These are phyloP conservation scores for Fusarium bactridioides DNA, from an alignment of 2,329 filamentous ascomycete species.

Conservation along the genomic window DNA sequence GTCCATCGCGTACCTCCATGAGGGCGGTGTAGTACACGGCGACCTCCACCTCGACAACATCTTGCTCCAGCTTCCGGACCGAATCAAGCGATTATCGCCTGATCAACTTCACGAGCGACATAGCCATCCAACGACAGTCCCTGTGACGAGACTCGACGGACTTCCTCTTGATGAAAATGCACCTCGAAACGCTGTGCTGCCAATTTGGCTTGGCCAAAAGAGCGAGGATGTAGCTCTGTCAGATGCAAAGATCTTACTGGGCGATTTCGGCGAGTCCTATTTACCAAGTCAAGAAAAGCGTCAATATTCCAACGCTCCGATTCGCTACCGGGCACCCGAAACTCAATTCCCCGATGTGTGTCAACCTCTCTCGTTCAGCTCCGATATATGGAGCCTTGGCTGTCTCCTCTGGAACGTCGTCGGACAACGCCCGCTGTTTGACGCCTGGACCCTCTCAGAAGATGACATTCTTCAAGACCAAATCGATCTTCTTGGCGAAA, in stretches of 20 bases:
- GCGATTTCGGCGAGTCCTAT: conserved; percentile 36
- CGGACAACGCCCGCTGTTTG: conserved; percentile 32
- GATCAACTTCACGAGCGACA: conserved; percentile 31
- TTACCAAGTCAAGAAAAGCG: conserved; percentile 20
- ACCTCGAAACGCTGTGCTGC: conserved; percentile 27
- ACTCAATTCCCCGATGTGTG: conserved; percentile 30
- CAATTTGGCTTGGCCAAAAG: conserved; percentile 32
- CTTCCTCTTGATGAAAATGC: conserved; percentile 29
- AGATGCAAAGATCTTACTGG: conserved; percentile 31
- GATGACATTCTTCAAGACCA: conserved; percentile 33
- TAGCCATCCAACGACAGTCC: conserved; percentile 19
- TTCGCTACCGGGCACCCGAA: conserved; percentile 32
- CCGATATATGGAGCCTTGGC: conserved; percentile 35
- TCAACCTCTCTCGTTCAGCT: conserved; percentile 27
- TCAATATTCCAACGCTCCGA: conserved; percentile 30
- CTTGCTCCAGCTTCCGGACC: conserved; percentile 30
- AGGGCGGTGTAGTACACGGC: conserved; percentile 33
- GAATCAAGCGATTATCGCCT: conserved; percentile 15
- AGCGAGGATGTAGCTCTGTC: conserved; percentile 26
- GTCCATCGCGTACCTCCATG: conserved; percentile 30
- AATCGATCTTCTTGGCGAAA: conserved; percentile 29
- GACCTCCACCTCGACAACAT: conserved; percentile 36
- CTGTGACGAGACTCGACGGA: conserved; percentile 32
- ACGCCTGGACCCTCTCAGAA: conserved; percentile 30
- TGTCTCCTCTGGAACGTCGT: conserved; percentile 34